A percentile compares a stretch with the other conserved stretches of the same genome.
phyloP scores from a whole-genome alignment of 495 filamentous ascomycete species.

The Letharia columbiana region DNA sequence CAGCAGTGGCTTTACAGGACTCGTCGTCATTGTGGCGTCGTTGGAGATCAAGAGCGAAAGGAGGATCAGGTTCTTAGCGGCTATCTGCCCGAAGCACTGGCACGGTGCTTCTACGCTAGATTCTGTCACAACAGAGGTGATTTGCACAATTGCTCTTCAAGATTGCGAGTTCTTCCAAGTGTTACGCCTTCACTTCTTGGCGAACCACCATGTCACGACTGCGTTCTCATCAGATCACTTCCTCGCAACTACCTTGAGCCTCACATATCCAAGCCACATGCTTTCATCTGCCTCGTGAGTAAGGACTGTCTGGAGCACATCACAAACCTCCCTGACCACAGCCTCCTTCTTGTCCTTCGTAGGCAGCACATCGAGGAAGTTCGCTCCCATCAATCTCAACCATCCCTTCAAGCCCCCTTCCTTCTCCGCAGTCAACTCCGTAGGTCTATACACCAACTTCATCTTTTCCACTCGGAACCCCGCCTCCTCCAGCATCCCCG shows the following conservation, averaged over 20 bases:
- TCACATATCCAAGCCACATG: slow-evolving; percentile 60
- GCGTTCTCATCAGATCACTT: slow-evolving; percentile 26
- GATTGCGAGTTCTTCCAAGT: not conserved
- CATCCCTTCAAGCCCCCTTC: slow-evolving; percentile 60
- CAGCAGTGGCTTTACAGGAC: not conserved
- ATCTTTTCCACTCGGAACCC: slow-evolving; percentile 54
- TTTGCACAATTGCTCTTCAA: not conserved
- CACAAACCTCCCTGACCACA: slow-evolving; percentile 46
- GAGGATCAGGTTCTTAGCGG: not conserved
- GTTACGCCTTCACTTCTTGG: no score
- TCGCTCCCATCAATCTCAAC: slow-evolving; percentile 56
- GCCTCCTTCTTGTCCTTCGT: slow-evolving; percentile 43
- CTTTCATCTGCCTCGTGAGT: slow-evolving; percentile 48
- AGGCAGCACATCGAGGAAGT: slow-evolving; percentile 45
- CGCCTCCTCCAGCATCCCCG: slow-evolving; percentile 39
- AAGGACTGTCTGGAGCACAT: slow-evolving; percentile 46
- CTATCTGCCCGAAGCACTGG: no score
- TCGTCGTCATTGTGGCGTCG: not conserved
- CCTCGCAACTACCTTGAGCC: slow-evolving; percentile 55
- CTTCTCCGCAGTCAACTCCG: slow-evolving; percentile 43
- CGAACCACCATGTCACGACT: not conserved
- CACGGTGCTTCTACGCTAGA: no score
- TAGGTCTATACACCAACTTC: slow-evolving; percentile 60
- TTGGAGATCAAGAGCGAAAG: not conserved
- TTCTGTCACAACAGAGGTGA: no score